These are phyloP conservation scores for Elsinoe ampelina DNA, from an alignment of 2,329 filamentous ascomycete genomes.

Conservation along the genomic window DNA sequence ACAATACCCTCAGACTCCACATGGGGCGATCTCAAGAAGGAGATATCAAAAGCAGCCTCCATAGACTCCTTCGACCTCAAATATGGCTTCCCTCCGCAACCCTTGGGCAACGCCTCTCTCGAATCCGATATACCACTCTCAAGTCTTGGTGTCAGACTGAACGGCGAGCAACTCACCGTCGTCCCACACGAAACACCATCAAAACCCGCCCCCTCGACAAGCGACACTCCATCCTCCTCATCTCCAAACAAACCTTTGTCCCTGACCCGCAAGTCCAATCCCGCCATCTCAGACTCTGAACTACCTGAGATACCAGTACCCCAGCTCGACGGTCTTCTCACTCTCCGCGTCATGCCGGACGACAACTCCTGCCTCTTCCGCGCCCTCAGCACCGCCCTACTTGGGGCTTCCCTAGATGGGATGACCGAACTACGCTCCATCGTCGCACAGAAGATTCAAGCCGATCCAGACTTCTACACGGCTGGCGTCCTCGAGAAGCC, in stretches of 20 bases:
- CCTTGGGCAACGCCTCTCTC: constrained; percentile 51
- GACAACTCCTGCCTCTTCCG: constrained; percentile 94
- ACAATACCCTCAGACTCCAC: constrained; percentile 60
- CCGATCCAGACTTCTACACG: constrained; percentile 61
- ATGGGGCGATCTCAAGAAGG: constrained; percentile 50
- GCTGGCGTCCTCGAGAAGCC: constrained; percentile 64
- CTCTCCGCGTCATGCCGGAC: constrained; percentile 90
- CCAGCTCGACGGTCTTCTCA: constrained; percentile 47
- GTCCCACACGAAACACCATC: constrained; percentile 25
- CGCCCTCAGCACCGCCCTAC: constrained; percentile 72
- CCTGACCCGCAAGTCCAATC: constrained; percentile 35
- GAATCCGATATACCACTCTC: constrained; percentile 42
- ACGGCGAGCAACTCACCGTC: constrained; percentile 62
- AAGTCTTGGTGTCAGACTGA: constrained; percentile 51
- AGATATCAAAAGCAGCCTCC: constrained; percentile 55
- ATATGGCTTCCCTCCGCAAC: constrained; percentile 71
- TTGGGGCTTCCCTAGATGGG: constrained; percentile 51
- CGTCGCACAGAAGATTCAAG: constrained; percentile 69
- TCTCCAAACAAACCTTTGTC: constrained; percentile 28
- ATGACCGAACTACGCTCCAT: constrained; percentile 67
- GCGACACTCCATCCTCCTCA: constrained; percentile 22
- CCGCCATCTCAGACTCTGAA: constrained; percentile 42
- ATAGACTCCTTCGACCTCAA: constrained; percentile 65
- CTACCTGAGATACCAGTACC: constrained; percentile 53
- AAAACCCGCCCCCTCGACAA: constrained; percentile 17